These are phyloP conservation scores for Leucogyrophana mollusca DNA, from an alignment of 768 basidiomycete genomes.

Conservation along the genomic window DNA sequence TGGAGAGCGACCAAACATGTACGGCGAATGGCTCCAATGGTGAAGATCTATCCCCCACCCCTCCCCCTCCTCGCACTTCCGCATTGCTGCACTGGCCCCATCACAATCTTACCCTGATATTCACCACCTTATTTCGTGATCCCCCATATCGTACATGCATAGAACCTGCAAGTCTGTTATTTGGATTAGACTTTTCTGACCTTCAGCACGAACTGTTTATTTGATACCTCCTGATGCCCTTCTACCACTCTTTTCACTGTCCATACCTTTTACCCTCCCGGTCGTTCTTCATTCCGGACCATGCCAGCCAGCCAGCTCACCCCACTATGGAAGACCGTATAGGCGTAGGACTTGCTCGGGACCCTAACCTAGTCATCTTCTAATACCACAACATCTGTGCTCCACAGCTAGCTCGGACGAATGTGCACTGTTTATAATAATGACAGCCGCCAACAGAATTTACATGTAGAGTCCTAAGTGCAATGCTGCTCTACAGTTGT, in stretches of 20 bases:
- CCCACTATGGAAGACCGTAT: constrained; percentile 4
- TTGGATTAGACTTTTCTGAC: constrained; percentile 29
- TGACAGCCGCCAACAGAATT: too few species aligned
- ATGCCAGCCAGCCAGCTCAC: constrained; percentile 13
- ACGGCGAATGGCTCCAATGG: constrained; percentile 79
- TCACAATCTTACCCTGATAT: constrained; percentile 29
- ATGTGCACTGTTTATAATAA: too few species aligned
- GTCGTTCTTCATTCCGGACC: constrained; percentile 15
- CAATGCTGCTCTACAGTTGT: too few species aligned
- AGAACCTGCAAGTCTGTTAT: constrained; percentile 23
- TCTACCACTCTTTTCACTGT: constrained; percentile 19
- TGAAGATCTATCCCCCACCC: constrained; percentile 16
- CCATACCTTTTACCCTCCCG: constrained; percentile 17
- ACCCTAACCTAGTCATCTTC: constrained; percentile 23
- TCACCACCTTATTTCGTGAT: constrained; percentile 22
- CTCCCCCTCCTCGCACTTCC: constrained; percentile 5
- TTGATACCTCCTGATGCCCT: constrained; percentile 17
- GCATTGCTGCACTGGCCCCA: constrained; percentile 8
- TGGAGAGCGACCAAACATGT: constrained; percentile 92
- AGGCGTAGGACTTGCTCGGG: constrained; percentile 14
- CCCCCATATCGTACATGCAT: constrained; percentile 25
- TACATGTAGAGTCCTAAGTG: too few species aligned
- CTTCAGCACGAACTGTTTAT: constrained; percentile 22
- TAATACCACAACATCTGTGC: constrained; percentile 17
- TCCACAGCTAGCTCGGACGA: neutral